phyloP scores from a whole-genome alignment of 2,329 filamentous ascomycete genomes.

The Helotiales sp. region DNA sequence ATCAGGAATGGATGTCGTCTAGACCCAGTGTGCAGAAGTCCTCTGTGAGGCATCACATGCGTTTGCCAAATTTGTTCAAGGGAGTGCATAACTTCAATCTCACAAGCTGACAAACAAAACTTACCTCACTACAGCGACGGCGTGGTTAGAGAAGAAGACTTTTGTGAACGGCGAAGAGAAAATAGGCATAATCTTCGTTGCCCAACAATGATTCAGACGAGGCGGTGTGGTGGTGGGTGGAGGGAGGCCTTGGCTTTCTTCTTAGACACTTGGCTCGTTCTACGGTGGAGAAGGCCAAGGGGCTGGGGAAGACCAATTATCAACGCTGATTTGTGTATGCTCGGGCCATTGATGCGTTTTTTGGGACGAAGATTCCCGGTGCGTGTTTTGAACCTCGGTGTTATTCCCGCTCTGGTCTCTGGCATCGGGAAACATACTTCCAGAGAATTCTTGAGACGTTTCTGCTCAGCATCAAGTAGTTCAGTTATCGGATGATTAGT shows the following conservation, averaged over 20 bases:
- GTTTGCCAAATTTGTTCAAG: not conserved
- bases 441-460: constrained; percentile 2
- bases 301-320: not conserved
- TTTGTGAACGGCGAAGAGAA: not conserved
- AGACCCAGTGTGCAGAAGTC: not conserved
- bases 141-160: no score
- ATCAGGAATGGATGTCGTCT: constrained; percentile 1
- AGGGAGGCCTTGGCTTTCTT: no score
- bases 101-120: no score
- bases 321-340: no score
- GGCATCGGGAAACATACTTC: not conserved
- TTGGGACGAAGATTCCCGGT: not conserved
- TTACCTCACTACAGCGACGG: no score
- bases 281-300: not conserved
- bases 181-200: not conserved
- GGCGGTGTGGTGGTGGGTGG: not conserved
- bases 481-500: not conserved
- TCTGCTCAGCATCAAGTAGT: not conserved
- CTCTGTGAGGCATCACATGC: not conserved
- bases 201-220: not conserved
- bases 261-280: not conserved
- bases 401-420: not conserved
- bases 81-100: no score
- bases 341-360: not conserved
- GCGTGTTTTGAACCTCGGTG: not conserved